Conservation (phyloP, 768 basidiomycete genomes). For the Leccinum ochraceum region DNA sequence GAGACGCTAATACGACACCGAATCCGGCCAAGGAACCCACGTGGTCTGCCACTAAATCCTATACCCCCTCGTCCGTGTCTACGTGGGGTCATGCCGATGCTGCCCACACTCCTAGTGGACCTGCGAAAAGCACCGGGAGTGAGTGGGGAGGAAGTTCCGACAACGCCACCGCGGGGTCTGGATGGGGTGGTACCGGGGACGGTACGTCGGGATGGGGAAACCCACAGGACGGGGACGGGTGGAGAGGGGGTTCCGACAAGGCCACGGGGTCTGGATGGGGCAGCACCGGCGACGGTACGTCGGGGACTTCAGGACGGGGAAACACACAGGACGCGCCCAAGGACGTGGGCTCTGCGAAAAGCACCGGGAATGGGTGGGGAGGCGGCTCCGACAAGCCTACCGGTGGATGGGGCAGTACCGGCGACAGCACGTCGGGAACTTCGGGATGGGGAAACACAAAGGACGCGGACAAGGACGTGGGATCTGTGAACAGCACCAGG, state of each 20-base stretch:
- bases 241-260: background rate
- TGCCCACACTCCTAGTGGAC: background rate
- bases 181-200: slow-evolving; percentile 5
- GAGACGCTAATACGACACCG: slow-evolving; percentile 7
- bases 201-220: slow-evolving; percentile 12
- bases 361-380: background rate
- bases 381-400: background rate
- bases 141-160: slow-evolving; percentile 8
- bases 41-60: background rate
- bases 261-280: background rate
- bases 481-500: background rate
- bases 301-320: background rate
- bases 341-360: background rate
- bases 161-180: background rate
- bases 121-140: background rate
- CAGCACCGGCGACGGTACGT: background rate
- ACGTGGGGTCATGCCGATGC: slow-evolving; percentile 5
- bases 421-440: slow-evolving; percentile 3
- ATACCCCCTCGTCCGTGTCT: background rate
- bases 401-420: slow-evolving; percentile 4
- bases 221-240: background rate
- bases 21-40: slow-evolving; percentile 4
- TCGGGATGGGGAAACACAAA: slow-evolving; percentile 11
- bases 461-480: background rate
- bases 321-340: background rate